phyloP scores from a whole-genome alignment of 225 moss, liverwort and hornwort species.

The Pseudoscleropodium purum region DNA sequence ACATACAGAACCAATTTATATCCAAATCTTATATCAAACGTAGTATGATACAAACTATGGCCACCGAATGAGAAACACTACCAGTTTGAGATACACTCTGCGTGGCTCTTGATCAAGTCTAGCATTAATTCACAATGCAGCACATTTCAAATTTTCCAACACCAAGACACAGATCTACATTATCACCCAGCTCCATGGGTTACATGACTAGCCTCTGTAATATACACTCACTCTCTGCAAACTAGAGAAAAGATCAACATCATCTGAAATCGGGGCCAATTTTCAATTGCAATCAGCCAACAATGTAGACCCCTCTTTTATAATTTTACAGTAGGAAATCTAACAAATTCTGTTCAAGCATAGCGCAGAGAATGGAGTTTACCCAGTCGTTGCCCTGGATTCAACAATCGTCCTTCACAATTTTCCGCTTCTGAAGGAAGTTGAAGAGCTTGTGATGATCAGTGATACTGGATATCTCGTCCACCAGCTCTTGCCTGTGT shows the following conservation, averaged over 20 bases:
- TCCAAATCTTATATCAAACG: background rate
- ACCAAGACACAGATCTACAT: background rate
- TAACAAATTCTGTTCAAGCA: background rate
- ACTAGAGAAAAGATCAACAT: conserved; percentile 3
- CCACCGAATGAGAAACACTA: background rate
- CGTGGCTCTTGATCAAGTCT: background rate
- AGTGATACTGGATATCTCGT: conserved; percentile 53
- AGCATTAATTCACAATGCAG: background rate
- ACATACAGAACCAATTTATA: background rate
- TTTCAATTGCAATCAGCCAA: conserved; percentile 6
- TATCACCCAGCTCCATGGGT: background rate
- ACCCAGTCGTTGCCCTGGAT: background rate
- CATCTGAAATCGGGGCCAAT: background rate
- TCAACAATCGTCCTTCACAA: conserved; percentile 55
- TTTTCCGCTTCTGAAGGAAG: conserved; percentile 62
- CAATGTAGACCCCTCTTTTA: background rate
- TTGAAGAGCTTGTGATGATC: conserved; percentile 57
- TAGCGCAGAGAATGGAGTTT: background rate
- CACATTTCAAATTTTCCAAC: conserved; percentile 2
- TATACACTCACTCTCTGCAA: conserved; percentile 26
- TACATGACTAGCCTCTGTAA: conserved; percentile 24
- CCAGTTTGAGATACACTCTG: background rate
- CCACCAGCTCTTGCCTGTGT: conserved; percentile 55
- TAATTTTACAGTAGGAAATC: conserved; percentile 17
- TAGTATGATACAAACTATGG: conserved; percentile 25